phyloP scores from a whole-genome alignment of 306 rosid genomes.

The Vigna nakashimae region DNA sequence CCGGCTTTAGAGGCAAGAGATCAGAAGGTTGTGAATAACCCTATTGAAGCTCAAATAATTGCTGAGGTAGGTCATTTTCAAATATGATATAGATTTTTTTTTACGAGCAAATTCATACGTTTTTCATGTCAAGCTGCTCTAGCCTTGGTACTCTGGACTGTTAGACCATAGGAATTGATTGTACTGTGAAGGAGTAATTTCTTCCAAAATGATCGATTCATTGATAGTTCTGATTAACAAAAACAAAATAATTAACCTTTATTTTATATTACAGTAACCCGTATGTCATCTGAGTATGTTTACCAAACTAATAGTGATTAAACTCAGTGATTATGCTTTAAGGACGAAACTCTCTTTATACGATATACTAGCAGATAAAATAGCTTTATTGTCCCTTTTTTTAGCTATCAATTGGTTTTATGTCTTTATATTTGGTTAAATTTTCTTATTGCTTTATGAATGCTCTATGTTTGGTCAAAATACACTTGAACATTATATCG shows the following conservation, averaged over 20 bases:
- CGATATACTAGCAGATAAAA: neutral
- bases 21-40: constrained; percentile 73
- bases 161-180: constrained; percentile 17
- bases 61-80: constrained; percentile 63
- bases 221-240: constrained; percentile 13
- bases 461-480: constrained; percentile 1
- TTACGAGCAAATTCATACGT: neutral
- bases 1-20: constrained; percentile 89
- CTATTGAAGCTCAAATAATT: constrained; percentile 80
- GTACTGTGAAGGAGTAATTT: constrained; percentile 13
- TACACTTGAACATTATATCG: constrained; percentile 14
- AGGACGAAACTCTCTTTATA: neutral
- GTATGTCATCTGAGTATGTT: neutral
- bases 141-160: constrained; percentile 2
- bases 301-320: neutral
- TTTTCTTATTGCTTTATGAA: neutral
- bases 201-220: constrained; percentile 1
- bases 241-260: constrained; percentile 2
- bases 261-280: constrained; percentile 6
- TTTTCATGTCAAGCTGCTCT: constrained; percentile 4
- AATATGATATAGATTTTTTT: constrained; percentile 2
- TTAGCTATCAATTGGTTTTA: neutral
- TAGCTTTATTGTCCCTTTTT: constrained; percentile 1
- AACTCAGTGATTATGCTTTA: constrained; percentile 6
- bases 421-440: constrained; percentile 19